A percentile compares a stretch with the other conserved stretches of the same genome.
phyloP scores from a whole-genome alignment of 2,329 filamentous ascomycete species.

The Corynespora cassiicola region DNA sequence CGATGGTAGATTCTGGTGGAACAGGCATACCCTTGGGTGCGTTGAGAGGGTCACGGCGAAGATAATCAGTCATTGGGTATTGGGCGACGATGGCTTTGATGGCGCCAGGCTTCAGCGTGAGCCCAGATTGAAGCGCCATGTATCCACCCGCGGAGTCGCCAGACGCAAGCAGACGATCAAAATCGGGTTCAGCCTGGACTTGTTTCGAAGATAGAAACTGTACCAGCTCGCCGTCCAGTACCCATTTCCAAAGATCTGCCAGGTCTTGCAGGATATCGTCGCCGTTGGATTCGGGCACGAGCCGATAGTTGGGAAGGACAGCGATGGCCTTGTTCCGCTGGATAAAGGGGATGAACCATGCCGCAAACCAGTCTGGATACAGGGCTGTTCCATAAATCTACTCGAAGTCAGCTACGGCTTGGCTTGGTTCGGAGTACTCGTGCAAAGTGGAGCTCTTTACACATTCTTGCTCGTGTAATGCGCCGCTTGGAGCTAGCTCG shows the following conservation, averaged over 20 bases:
- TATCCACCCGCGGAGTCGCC: conserved; percentile 50
- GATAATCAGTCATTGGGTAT: conserved; percentile 37
- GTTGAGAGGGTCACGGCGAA: conserved; percentile 6
- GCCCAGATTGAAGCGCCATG: conserved; percentile 40
- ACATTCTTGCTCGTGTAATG: too few relatives aligned
- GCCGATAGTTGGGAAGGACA: conserved; percentile 58
- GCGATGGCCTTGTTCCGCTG: conserved; percentile 51
- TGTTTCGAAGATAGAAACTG: conserved; percentile 18
- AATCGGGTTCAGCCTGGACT: conserved; percentile 26
- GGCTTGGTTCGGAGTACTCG: too few relatives aligned
- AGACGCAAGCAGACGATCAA: conserved; percentile 31
- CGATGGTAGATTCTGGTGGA: conserved; percentile 20
- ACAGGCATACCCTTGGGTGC: conserved; percentile 8
- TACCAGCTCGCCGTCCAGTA: conserved; percentile 23
- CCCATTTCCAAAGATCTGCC: conserved; percentile 57
- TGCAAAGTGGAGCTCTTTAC: too few relatives aligned
- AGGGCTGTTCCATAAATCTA: too few relatives aligned
- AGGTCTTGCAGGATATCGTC: conserved; percentile 57
- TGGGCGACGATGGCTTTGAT: conserved; percentile 32
- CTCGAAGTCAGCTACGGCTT: too few relatives aligned
- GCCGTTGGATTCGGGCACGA: conserved; percentile 57
- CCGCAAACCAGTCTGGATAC: conserved; percentile 35
- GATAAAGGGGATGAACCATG: conserved; percentile 47
- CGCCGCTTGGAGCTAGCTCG: too few relatives aligned
- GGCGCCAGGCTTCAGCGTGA: conserved; percentile 22